A percentile compares a stretch with the other conserved stretches of the same genome.
phyloP scores from a whole-genome alignment of 805 yeast species.

The Cyberlindnera nakhonratchasimensis region DNA sequence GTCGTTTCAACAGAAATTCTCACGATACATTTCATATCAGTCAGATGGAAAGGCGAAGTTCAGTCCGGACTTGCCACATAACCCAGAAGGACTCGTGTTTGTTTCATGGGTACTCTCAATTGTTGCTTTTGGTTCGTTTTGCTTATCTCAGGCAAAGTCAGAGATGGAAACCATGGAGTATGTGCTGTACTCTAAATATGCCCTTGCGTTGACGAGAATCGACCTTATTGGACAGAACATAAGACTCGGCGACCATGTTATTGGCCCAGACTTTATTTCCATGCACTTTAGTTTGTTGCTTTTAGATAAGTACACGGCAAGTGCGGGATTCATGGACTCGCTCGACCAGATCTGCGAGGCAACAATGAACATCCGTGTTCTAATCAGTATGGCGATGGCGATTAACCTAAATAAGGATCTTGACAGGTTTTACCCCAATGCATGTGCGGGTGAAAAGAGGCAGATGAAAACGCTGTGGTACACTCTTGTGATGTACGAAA shows the following conservation, averaged over 20 bases:
- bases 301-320: constrained; percentile 17
- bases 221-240: constrained; percentile 11
- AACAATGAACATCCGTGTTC: constrained; percentile 8
- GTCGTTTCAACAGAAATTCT: constrained; percentile 5
- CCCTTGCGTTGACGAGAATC: constrained; percentile 12
- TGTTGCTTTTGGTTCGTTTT: constrained; percentile 9
- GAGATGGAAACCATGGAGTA: constrained; percentile 7
- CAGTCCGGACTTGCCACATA: constrained; percentile 1
- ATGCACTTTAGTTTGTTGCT: constrained; percentile 6
- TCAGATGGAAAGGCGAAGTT: constrained; percentile 9
- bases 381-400: constrained; percentile 14
- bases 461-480: constrained; percentile 20
- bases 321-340: constrained; percentile 15
- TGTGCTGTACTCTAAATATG: constrained; percentile 14
- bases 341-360: constrained; percentile 17
- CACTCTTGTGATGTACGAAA: constrained; percentile 14
- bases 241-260: constrained; percentile 10
- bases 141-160: constrained; percentile 10
- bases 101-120: constrained; percentile 10
- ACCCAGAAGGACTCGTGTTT: constrained; percentile 9
- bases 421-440: constrained; percentile 12
- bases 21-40: background rate
- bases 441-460: constrained; percentile 9
- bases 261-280: constrained; percentile 9
- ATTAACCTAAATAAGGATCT: constrained; percentile 13